A percentile compares a stretch with the other conserved stretches of the same genome.
Conservation (phyloP, 1,284 basidiomycete genomes). For the Austroboletus niveus region DNA sequence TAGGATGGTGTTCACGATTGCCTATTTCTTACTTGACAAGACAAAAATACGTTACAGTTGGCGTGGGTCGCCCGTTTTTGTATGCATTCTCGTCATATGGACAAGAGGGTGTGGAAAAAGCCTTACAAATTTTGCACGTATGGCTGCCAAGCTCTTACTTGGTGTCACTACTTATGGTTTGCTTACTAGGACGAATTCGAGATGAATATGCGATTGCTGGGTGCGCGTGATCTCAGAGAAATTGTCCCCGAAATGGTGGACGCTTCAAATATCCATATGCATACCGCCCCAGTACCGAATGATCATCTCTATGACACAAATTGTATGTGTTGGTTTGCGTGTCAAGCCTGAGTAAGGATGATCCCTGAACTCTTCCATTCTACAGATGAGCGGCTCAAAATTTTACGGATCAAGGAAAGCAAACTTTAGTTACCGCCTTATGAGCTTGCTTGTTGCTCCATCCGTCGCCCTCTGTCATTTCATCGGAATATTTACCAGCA, state of each 20-base stretch:
- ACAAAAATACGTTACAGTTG: slow-evolving; percentile 42
- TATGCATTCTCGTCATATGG: slow-evolving; percentile 92
- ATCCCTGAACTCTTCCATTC: slow-evolving; percentile 36
- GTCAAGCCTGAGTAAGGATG: not conserved
- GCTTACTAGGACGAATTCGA: slow-evolving; percentile 81
- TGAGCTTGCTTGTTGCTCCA: not conserved
- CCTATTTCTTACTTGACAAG: not conserved
- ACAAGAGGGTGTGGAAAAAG: slow-evolving; percentile 74
- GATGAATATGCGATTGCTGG: slow-evolving; percentile 89
- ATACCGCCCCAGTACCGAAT: slow-evolving; percentile 61
- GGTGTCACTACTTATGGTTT: slow-evolving; percentile 5
- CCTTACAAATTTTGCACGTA: slow-evolving; percentile 77
- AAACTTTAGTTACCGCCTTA: slow-evolving; percentile 41
- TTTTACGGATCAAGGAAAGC: slow-evolving; percentile 48
- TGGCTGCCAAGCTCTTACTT: slow-evolving; percentile 16
- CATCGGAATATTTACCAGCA: slow-evolving; percentile 1
- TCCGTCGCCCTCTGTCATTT: not conserved
- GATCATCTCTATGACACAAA: slow-evolving; percentile 76
- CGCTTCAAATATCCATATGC: slow-evolving; percentile 62
- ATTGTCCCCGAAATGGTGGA: slow-evolving; percentile 89
- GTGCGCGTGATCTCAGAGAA: slow-evolving; percentile 76
- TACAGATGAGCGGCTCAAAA: slow-evolving; percentile 43
- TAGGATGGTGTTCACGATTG: slow-evolving; percentile 17
- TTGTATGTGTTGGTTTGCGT: slow-evolving; percentile 51
- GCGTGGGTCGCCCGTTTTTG: slow-evolving; percentile 81